Percentiles rank a stretch among this genome's conserved stretches.
phyloP scores from a whole-genome alignment of 2,329 filamentous ascomycete genomes.

The Ophiocordyceps camponoti-leonardi region DNA sequence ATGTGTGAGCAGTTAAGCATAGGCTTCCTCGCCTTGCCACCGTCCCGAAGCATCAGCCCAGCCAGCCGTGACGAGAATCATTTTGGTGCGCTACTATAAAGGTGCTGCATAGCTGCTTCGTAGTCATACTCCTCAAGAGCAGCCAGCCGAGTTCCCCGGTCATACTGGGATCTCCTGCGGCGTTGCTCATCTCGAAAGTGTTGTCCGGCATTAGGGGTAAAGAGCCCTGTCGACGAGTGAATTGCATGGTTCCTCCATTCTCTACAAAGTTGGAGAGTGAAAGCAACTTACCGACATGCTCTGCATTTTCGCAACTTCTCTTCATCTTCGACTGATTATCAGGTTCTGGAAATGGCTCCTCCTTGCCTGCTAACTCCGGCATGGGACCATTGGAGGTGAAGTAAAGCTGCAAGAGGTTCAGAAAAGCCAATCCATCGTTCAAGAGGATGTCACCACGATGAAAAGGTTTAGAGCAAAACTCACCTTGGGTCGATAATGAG shows the following conservation, averaged over 20 bases:
- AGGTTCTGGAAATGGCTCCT: slow-evolving; percentile 59
- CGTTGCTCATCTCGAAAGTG: slow-evolving; percentile 60
- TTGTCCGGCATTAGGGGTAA: slow-evolving; percentile 61
- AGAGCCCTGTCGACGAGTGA: slow-evolving; percentile 39
- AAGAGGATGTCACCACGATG: not conserved
- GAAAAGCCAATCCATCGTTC: not conserved
- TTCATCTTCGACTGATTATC: slow-evolving; percentile 82
- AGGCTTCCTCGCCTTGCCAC: too few relatives aligned
- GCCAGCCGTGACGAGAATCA: not conserved
- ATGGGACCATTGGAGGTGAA: slow-evolving; percentile 30
- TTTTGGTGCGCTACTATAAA: slow-evolving; percentile 11
- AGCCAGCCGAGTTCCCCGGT: slow-evolving; percentile 61
- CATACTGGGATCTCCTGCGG: slow-evolving; percentile 59
- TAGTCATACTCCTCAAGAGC: slow-evolving; percentile 46
- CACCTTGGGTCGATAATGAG: slow-evolving; percentile 72
- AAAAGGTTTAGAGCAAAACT: slow-evolving; percentile 2
- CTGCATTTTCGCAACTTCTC: slow-evolving; percentile 72
- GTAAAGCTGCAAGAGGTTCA: slow-evolving; percentile 27
- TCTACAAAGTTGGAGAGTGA: not conserved
- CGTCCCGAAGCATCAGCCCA: too few relatives aligned
- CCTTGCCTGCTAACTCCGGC: slow-evolving; percentile 43
- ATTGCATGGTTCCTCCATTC: too few relatives aligned
- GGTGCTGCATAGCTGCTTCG: slow-evolving; percentile 23
- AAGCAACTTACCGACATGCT: slow-evolving; percentile 52
- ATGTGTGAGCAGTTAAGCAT: too few relatives aligned